Evolutionary conservation across 179 eudicot genomes (phyloP).

Genomic region (Beta lomatogona): DNA sequence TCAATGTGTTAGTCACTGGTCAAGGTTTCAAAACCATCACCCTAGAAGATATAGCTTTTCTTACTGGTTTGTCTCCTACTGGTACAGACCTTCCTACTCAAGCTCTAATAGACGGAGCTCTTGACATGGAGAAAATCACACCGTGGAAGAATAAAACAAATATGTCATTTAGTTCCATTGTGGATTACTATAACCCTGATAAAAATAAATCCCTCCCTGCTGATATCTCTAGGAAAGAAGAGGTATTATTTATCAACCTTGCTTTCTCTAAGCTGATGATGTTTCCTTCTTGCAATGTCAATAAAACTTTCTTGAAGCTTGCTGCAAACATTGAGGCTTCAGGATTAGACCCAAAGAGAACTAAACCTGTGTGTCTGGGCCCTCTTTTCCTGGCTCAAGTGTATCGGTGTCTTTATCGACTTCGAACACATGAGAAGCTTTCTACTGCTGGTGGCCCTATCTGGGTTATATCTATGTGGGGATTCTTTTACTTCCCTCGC

Average conservation of each 20-base stretch:
- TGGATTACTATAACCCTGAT: slow-evolving; percentile 28
- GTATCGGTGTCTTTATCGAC: slow-evolving; percentile 32
- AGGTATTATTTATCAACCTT: slow-evolving; percentile 29
- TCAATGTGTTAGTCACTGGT: slow-evolving; percentile 32
- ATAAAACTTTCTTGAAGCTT: slow-evolving; percentile 33
- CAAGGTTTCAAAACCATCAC: slow-evolving; percentile 33
- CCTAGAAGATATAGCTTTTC: slow-evolving; percentile 32
- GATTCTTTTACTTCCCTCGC: slow-evolving; percentile 27
- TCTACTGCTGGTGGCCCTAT: slow-evolving; percentile 35
- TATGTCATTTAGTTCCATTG: slow-evolving; percentile 28
- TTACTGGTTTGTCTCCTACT: slow-evolving; percentile 28
- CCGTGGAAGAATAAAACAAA: slow-evolving; percentile 34
- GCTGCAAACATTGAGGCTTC: slow-evolving; percentile 33
- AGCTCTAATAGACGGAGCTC: slow-evolving; percentile 28
- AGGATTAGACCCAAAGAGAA: slow-evolving; percentile 16
- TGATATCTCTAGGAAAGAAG: slow-evolving; percentile 30
- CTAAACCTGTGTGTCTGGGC: slow-evolving; percentile 22
- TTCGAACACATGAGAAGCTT: slow-evolving; percentile 32
- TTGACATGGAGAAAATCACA: slow-evolving; percentile 30
- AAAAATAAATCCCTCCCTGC: slow-evolving; percentile 17
- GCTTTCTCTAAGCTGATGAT: slow-evolving; percentile 30
- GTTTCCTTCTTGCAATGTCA: slow-evolving; percentile 36
- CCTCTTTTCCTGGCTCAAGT: slow-evolving; percentile 31
- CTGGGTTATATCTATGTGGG: slow-evolving; percentile 34
- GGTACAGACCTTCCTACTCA: slow-evolving; percentile 31